Evolutionary conservation across 306 rosid genomes (phyloP).

Genomic region (Vigna unguiculata): DNA sequence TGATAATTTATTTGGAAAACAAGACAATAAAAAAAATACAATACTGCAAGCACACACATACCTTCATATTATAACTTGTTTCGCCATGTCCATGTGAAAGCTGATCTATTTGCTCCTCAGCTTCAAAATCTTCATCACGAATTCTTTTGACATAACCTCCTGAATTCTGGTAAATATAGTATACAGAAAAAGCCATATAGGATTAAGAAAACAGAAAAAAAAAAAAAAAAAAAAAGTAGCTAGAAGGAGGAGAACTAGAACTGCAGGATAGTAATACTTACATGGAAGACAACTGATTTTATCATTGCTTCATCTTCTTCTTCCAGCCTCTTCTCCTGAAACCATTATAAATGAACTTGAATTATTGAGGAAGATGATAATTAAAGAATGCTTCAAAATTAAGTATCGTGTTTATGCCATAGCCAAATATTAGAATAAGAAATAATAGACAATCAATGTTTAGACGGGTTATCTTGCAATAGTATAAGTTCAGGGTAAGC

Average conservation of each 20-base stretch:
- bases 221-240: not conserved
- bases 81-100: slow-evolving; percentile 48
- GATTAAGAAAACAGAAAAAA: slow-evolving; percentile 2
- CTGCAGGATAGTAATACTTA: slow-evolving; percentile 45
- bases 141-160: slow-evolving; percentile 59
- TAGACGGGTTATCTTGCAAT: not conserved
- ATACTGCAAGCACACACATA: slow-evolving; percentile 14
- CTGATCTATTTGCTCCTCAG: slow-evolving; percentile 46
- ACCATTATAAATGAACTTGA: slow-evolving; percentile 30
- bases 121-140: slow-evolving; percentile 76
- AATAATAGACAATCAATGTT: not conserved
- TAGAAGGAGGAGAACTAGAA: not conserved
- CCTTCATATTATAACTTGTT: slow-evolving; percentile 54
- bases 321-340: slow-evolving; percentile 76
- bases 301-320: slow-evolving; percentile 89
- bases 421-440: not conserved
- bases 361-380: not conserved
- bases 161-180: slow-evolving; percentile 59
- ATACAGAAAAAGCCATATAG: slow-evolving; percentile 18
- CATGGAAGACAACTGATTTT: slow-evolving; percentile 71
- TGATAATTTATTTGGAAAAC: slow-evolving; percentile 2
- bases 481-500: not conserved
- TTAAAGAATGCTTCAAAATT: not conserved
- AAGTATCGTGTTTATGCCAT: not conserved
- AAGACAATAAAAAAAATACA: slow-evolving; percentile 33